Evolutionary conservation across 2,329 filamentous ascomycete species (phyloP).

Genomic region (Cercospora beticola): DNA sequence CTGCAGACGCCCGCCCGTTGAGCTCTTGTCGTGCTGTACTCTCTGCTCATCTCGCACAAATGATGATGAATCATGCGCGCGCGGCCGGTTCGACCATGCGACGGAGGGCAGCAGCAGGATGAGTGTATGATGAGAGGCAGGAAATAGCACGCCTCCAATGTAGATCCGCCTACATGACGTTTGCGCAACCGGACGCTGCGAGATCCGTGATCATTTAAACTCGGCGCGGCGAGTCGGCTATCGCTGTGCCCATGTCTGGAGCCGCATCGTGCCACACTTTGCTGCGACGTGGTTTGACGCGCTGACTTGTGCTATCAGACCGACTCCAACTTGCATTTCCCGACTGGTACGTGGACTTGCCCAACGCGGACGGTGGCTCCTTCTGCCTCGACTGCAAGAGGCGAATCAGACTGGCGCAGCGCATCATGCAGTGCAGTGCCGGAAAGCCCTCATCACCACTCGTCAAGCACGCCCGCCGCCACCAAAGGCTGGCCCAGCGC

Average conservation of each 20-base stretch:
- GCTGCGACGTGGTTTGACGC: neutral
- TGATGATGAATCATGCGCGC: neutral
- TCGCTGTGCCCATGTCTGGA: neutral
- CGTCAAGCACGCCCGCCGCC: neutral
- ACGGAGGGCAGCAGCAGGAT: neutral
- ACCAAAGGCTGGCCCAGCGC: constrained; percentile 8
- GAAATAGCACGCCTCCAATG: neutral
- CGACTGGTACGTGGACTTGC: neutral
- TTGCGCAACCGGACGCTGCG: neutral
- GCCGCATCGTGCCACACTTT: neutral
- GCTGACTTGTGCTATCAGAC: neutral
- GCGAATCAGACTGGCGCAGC: neutral
- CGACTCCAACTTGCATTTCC: neutral
- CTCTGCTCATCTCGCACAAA: neutral
- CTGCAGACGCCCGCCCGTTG: neutral
- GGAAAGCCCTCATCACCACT: neutral
- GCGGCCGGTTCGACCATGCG: neutral
- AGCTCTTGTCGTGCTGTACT: neutral
- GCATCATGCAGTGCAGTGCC: neutral
- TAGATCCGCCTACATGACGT: neutral
- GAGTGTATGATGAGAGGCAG: neutral
- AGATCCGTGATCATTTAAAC: constrained; percentile 3
- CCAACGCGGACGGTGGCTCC: neutral
- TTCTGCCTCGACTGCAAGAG: neutral
- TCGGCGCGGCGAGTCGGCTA: neutral